A percentile compares a stretch with the other conserved stretches of the same genome.
These are phyloP conservation scores for Chlorella sp. DNA, from an alignment of 139 green algal species.

Conservation along the genomic window DNA sequence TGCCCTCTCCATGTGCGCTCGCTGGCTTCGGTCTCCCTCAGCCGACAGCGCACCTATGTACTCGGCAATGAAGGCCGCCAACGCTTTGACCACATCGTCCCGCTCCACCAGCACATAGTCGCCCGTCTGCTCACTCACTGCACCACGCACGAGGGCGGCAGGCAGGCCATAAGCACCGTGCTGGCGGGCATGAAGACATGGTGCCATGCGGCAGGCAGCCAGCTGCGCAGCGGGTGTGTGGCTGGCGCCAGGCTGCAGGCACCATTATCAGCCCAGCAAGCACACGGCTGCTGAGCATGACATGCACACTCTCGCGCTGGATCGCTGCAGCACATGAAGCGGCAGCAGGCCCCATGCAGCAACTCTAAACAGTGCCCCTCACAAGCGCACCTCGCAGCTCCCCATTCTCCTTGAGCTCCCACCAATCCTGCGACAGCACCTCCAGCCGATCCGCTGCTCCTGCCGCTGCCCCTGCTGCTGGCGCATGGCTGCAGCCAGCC, in stretches of 20 bases:
- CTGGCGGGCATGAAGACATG: no score
- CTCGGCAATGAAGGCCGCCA: slow-evolving; percentile 60
- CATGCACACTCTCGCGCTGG: no score
- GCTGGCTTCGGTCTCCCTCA: background rate
- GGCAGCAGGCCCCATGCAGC: no score
- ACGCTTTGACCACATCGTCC: slow-evolving; percentile 61
- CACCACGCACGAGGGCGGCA: background rate
- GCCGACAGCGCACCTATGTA: slow-evolving; percentile 44
- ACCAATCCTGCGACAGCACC: slow-evolving; percentile 49
- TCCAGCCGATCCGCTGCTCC: slow-evolving; percentile 2
- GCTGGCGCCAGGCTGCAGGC: no score
- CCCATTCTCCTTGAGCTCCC: slow-evolving; percentile 44
- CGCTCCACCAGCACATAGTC: slow-evolving; percentile 62
- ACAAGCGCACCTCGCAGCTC: slow-evolving; percentile 9
- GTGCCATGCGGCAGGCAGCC: no score
- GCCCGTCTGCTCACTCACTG: slow-evolving; percentile 40
- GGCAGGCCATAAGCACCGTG: no score
- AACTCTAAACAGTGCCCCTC: no score
- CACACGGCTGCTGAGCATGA: no score
- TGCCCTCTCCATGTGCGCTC: no score
- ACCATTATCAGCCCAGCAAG: no score
- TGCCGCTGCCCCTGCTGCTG: background rate
- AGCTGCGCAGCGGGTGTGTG: no score
- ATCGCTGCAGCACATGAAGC: no score
- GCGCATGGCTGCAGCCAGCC: background rate